Percentiles rank a stretch among this genome's conserved stretches.
Conservation (phyloP, 208 protist genomes). For the Hexamita inflata region DNA sequence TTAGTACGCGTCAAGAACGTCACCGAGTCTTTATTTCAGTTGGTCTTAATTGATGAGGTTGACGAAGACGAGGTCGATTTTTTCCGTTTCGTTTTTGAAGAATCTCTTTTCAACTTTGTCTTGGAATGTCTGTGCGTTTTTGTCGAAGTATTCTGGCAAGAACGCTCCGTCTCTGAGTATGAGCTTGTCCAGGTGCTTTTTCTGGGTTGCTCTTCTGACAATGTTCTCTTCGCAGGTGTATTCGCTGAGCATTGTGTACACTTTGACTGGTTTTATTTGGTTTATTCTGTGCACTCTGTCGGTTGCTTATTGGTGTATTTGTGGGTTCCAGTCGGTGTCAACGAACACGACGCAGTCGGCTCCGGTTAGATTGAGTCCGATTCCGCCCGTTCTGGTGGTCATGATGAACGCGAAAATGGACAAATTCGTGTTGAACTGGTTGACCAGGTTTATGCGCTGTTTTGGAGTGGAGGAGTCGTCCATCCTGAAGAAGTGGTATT, state of each 20-base stretch:
- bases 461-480: constrained; percentile 32
- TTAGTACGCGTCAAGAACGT: too few relatives aligned
- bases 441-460: constrained; percentile 37
- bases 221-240: constrained; percentile 65
- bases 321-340: constrained; percentile 95
- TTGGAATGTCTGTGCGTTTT: too few relatives aligned
- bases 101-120: too few relatives aligned
- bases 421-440: constrained; percentile 50
- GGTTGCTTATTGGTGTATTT: constrained; percentile 64
- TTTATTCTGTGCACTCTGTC: constrained; percentile 56
- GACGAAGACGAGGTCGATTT: too few relatives aligned
- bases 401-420: constrained; percentile 84
- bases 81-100: too few relatives aligned
- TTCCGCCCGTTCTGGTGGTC: constrained; percentile 78
- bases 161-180: not conserved
- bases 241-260: constrained; percentile 62
- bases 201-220: constrained; percentile 55
- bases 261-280: constrained; percentile 53
- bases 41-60: too few relatives aligned
- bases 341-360: constrained; percentile 98
- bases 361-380: constrained; percentile 91
- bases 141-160: too few relatives aligned
- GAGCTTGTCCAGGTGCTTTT: constrained; percentile 1
- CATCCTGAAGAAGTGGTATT: constrained; percentile 53
- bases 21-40: too few relatives aligned